Conservation (phyloP, 257 asterid genomes). For the Schizonepeta tenuifolia region DNA sequence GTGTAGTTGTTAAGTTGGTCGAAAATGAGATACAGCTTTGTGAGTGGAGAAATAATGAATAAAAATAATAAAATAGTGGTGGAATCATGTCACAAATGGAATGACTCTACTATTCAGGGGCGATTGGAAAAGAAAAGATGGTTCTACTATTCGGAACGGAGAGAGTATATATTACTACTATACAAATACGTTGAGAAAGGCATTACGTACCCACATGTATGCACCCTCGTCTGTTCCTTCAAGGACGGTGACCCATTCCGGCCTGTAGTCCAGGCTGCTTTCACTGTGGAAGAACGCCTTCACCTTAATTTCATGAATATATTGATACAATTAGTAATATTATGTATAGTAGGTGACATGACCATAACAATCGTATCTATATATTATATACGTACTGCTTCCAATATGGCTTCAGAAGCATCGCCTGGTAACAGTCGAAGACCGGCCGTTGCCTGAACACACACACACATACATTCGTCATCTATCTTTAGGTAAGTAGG, state of each 20-base stretch:
- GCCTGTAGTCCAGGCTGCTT: constrained; percentile 51
- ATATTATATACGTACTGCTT: constrained; percentile 46
- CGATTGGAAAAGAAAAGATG: too few relatives aligned
- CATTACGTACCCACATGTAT: constrained; percentile 26
- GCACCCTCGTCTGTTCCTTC: constrained; percentile 78
- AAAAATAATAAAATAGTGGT: too few relatives aligned
- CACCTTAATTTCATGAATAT: constrained; percentile 43
- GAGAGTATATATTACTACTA: too few relatives aligned
- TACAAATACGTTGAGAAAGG: too few relatives aligned
- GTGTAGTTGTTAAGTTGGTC: too few relatives aligned
- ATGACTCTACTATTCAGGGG: too few relatives aligned
- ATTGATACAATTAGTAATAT: neutral
- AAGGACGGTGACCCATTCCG: constrained; percentile 62
- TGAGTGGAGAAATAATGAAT: too few relatives aligned
- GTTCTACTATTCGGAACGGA: too few relatives aligned
- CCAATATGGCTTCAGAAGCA: constrained; percentile 63
- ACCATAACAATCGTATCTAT: neutral
- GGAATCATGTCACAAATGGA: too few relatives aligned
- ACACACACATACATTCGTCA: constrained; percentile 1
- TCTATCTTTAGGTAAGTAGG: too few relatives aligned
- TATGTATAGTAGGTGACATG: too few relatives aligned
- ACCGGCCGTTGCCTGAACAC: constrained; percentile 81
- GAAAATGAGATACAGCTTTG: too few relatives aligned
- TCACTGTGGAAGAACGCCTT: constrained; percentile 49
- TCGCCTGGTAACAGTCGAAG: constrained; percentile 61